Evolutionary conservation across 176 grass and related monocot genomes (phyloP), one percentile per base, ranked within the genome.

Genomic region (Oropetium thomaeum): DNA sequence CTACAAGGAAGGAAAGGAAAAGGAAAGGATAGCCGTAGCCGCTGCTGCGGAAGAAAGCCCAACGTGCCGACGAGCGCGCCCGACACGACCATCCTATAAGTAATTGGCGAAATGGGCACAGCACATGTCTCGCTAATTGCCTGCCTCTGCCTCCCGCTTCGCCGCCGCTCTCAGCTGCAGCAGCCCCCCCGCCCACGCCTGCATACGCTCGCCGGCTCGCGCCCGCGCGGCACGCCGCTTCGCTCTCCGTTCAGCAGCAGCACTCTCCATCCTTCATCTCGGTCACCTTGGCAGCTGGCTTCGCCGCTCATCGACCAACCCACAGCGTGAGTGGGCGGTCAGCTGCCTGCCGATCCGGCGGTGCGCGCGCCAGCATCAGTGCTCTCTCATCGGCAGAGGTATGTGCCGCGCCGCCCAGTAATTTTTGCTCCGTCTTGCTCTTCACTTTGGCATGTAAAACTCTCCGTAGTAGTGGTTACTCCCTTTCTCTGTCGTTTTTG

Each of bases 61-160:
- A 75, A 55, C 53, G 84, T 76, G 84, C 84, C 15, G 49, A 19
- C 79, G 73, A 87, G n/a, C 79, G 85, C 35, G 79, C 79, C 78
- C 73, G 78, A 76, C 65, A 28, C 63, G 39, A 75, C 77, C 84
- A 86, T 3, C 25, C 10, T 77, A 53, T 44, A 34, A 59, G 42
- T 63, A 37, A 37, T 13, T 30, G 32, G 4, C 41, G 35, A 15
- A 27, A 25, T 10, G 29, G 29, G 13, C 31, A 60, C 62, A 15
- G 77, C 78, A 14, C 61, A 59, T 22, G 62, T 17, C 69, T 64
- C 19, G 37, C 51, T 32, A 25, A 62, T 47, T 19, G 23, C 68
- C 69, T 65, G 47, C 4, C 58, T 34, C 29, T 19, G 23, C 68
- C 69, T 65, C 60, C 4, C 58, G 49, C 29, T 31, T 23, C 63